Evolutionary conservation across 345 rosid species (phyloP), one percentile per base, ranked within the genome.

Genomic region (Firmiana major): DNA sequence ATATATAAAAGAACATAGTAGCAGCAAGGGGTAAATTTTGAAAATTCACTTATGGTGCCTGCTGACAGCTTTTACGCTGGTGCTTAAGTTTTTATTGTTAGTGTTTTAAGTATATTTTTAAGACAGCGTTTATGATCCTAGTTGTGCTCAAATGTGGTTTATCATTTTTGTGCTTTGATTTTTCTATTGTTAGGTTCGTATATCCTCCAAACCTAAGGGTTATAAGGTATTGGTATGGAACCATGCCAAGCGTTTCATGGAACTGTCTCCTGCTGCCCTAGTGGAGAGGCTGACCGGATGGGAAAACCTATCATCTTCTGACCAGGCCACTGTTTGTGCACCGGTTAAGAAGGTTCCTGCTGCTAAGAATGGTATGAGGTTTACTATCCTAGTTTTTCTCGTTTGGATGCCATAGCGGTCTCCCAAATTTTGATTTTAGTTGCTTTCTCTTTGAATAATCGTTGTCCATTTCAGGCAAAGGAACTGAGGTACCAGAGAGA

Each of bases 191-290:
- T 80, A 93, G 99, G 92, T 91, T 64, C 95, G 99, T 57, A 77
- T 93, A 80, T 93, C 89, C 63, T 78, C 89, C 58, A 95, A 92
- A 82, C 87, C 94, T 78, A 86, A 86, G 65, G 96, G 92, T 62
- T 88, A 86, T 65, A 96, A 73, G 86, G 93, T 90, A 75, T 57
- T 92, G 79, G 83, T 88, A 34, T 96, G 99, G 99, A 89, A 96
- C 78, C 98, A 93, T 80, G 97, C 92, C 31, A 87, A 83, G 66
- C 93, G 99, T 82, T 89, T 90, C 82, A 75, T 89, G 75, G 86
- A 86, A 13, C 80, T 79, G 82, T 71, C 83, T 73, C 85, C 94
- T 24, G 88, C 93, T 75, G 76, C 85, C 66, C 79, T 84, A 78
- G 82, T 86, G 81, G 89, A 90, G 68, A 93, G 87, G 79, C 78